Base-by-base conservation (phyloP, 2,329 filamentous ascomycete genomes). In the Zasmidium citrigriseum region DNA sequence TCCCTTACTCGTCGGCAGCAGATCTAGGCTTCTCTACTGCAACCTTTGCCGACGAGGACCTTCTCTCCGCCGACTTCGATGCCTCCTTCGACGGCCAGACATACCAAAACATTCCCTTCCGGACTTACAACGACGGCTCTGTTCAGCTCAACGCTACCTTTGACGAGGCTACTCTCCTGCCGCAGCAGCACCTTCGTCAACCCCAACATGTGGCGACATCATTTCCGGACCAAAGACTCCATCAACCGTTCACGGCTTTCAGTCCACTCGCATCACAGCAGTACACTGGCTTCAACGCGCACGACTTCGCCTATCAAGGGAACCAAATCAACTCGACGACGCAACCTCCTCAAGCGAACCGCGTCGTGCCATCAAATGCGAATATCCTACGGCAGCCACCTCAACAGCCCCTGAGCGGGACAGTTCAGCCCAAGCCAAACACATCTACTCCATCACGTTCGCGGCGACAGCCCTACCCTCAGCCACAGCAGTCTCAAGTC, bases 11-110 rank as follows among this genome's bases (percentile, higher is more conserved):
- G 9, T 54, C 54, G 18, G 44, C 49, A 12, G 50, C 27, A 25
- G 27, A 52, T 20, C 16, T 57, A 9, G 27, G 23, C 14, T 23
- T 52, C 11, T 16, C 55, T 10, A 18, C 24, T 20, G 49, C 16
- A 47, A 57, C 47, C 2, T 60, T 56, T 47, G 57, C 38, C 21
- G 53, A 62, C 22, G 45, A 44, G 10, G 44, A 53, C 4, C 20
- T 56, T 10, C 44, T 56, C 18, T n/a, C 57, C 45, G 55, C 24
- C 21, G 38, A 18, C 3, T 44, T 57, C n/a, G 55, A 52, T 21
- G 23, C 23, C 29, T 45, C 52, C 12, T 52, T 51, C 29, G n/a
- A 45, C 38, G 44, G 24, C n/a, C 46, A 55, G 21, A 14, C 47
- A 11, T 52, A 47, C 23, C 24, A 24, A 11, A 38, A 48, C 23